These are phyloP conservation scores for Colletotrichum destructivum DNA, from an alignment of 2,329 filamentous ascomycete genomes.

Conservation along the genomic window DNA sequence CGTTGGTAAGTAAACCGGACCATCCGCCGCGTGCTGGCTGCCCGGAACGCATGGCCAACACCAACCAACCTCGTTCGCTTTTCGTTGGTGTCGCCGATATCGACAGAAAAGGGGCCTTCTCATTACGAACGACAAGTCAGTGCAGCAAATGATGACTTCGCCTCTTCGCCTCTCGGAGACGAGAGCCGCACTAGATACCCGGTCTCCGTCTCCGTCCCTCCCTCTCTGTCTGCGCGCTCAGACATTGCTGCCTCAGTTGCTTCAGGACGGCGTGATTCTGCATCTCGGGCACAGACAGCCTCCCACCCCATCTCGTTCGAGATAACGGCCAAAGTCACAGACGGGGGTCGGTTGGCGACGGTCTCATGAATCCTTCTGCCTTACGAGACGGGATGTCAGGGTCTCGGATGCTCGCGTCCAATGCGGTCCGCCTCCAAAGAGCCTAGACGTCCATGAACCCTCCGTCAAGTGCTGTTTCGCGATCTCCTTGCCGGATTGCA, in stretches of 20 bases:
- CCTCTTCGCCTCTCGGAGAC: conserved; percentile 34
- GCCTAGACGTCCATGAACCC: conserved; percentile 1
- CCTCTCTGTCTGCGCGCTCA: conserved; percentile 8
- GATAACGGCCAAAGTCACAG: not conserved
- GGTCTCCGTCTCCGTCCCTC: not conserved
- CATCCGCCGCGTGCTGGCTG: not conserved
- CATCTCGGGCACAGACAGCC: conserved; percentile 1
- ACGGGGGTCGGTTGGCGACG: not conserved
- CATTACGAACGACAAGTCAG: conserved; percentile 1
- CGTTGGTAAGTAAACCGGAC: not conserved
- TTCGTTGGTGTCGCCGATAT: not conserved
- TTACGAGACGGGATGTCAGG: conserved; percentile 40
- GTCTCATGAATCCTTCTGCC: conserved; percentile 23
- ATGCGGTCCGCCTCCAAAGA: conserved; percentile 20
- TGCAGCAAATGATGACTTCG: not conserved
- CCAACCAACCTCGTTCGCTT: conserved; percentile 20
- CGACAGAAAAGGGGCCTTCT: conserved; percentile 15
- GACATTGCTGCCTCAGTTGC: conserved; percentile 19
- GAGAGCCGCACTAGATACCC: conserved; percentile 31
- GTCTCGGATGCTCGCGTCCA: conserved; percentile 30
- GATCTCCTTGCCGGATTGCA: not conserved
- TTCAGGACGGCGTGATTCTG: conserved; percentile 20
- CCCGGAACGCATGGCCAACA: conserved; percentile 1
- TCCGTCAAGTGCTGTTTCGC: not conserved
- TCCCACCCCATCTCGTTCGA: not conserved